Conservation (phyloP, 106 monocot genomes). For the Gastrodia elata region DNA sequence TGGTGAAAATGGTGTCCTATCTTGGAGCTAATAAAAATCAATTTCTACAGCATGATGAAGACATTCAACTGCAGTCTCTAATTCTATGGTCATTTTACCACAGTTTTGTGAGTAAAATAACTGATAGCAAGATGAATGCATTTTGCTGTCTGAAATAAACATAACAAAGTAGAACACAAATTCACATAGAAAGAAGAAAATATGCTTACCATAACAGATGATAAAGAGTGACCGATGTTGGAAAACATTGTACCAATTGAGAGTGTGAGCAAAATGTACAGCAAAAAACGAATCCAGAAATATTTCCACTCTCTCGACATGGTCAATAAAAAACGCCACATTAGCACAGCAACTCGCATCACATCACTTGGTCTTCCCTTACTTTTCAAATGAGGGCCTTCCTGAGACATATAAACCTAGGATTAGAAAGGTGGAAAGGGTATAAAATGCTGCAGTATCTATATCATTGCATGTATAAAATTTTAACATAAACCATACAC, state of each 20-base stretch:
- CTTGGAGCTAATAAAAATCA: neutral
- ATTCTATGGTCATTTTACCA: neutral
- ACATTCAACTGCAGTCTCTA: neutral
- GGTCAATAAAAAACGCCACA: slow-evolving; percentile 81
- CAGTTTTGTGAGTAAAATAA: neutral
- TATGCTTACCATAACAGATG: slow-evolving; percentile 75
- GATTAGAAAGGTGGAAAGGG: slow-evolving; percentile 1
- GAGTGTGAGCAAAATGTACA: slow-evolving; percentile 60
- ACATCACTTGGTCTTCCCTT: slow-evolving; percentile 61
- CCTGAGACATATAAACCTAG: slow-evolving; percentile 40
- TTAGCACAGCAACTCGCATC: slow-evolving; percentile 61
- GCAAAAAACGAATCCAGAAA: slow-evolving; percentile 75
- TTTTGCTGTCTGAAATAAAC: neutral
- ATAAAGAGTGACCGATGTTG: slow-evolving; percentile 75
- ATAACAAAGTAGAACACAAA: neutral
- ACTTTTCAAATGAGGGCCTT: slow-evolving; percentile 67
- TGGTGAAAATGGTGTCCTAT: neutral
- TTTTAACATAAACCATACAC: neutral
- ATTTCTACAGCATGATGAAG: neutral
- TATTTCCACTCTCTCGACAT: slow-evolving; percentile 96
- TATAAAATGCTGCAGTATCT: neutral
- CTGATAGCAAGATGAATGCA: neutral
- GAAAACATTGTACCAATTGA: slow-evolving; percentile 77
- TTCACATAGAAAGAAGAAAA: neutral
- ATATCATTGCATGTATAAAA: neutral